phyloP scores from a whole-genome alignment of 2,329 filamentous ascomycete species.

The Alternaria conjuncta region DNA sequence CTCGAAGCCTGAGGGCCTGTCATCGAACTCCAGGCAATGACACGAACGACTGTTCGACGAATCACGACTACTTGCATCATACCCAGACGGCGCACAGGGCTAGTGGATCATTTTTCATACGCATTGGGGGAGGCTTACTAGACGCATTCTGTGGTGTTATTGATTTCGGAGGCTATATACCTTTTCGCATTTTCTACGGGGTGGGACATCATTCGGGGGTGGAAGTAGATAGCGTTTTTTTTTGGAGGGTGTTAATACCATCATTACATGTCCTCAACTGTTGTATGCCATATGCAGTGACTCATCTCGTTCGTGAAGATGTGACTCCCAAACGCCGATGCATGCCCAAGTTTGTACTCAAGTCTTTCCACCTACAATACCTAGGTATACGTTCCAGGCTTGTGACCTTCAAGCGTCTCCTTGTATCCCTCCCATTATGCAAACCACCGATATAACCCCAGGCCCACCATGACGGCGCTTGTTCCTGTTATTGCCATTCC shows the following conservation, averaged over 20 bases:
- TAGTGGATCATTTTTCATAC: constrained; percentile 19
- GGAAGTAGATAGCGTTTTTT: background rate
- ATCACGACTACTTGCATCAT: constrained; percentile 27
- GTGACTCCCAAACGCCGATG: background rate
- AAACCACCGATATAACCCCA: constrained; percentile 54
- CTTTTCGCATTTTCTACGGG: constrained; percentile 12
- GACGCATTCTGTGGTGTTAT: constrained; percentile 35
- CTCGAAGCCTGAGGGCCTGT: background rate
- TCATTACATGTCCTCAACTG: background rate
- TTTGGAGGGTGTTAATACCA: background rate
- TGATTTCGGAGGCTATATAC: constrained; percentile 20
- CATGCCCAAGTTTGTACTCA: background rate
- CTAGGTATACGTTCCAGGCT: background rate
- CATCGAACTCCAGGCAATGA: background rate
- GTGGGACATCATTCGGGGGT: constrained; percentile 20
- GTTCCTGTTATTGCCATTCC: constrained; percentile 50
- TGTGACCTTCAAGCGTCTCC: background rate
- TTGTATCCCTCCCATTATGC: constrained; percentile 20
- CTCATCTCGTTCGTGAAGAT: background rate
- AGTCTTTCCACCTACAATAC: background rate
- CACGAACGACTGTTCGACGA: constrained; percentile 14
- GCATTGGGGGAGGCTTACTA: constrained; percentile 32
- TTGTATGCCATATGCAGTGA: background rate
- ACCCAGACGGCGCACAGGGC: constrained; percentile 26
- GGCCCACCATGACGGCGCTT: constrained; percentile 49